These are phyloP conservation scores for Colletotrichum cordylinicola DNA, from an alignment of 2,329 filamentous ascomycete genomes.

Conservation along the genomic window DNA sequence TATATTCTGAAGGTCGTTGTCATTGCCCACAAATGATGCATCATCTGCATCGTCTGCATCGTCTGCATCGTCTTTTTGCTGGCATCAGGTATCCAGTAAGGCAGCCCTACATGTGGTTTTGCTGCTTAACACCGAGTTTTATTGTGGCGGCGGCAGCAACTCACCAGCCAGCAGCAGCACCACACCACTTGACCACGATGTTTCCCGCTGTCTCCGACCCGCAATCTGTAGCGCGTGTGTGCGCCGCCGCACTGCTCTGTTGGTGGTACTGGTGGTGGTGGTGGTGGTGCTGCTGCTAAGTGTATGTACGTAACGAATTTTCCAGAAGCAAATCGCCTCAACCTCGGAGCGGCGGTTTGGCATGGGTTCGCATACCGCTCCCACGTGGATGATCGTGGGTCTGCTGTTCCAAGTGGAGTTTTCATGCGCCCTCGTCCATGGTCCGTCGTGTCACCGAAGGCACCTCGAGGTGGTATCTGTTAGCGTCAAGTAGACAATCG, in stretches of 20 bases:
- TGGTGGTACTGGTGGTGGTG: not conserved
- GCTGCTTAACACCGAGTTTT: not conserved
- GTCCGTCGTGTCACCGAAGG: not conserved
- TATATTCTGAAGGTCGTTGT: not conserved
- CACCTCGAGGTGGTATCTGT: not conserved
- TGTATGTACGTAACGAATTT: not conserved
- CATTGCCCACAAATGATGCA: not conserved
- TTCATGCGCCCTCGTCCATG: conserved; percentile 7
- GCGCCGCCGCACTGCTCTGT: not conserved
- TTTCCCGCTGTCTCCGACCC: not conserved
- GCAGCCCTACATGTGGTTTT: conserved; percentile 4
- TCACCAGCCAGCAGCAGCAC: not conserved
- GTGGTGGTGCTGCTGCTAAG: not conserved
- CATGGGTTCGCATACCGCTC: conserved; percentile 21
- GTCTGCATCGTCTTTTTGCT: not conserved
- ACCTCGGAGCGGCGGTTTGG: conserved; percentile 1
- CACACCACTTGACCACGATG: not conserved
- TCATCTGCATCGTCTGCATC: not conserved
- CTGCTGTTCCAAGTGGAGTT: conserved; percentile 16
- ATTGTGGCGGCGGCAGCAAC: not conserved
- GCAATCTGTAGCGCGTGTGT: not conserved
- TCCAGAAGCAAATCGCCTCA: conserved; percentile 17
- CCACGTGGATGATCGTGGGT: conserved; percentile 20
- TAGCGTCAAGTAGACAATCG: not conserved
- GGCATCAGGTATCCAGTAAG: not conserved